A percentile compares a stretch with the other conserved stretches of the same genome.
These are phyloP conservation scores for Chaetomium tenue DNA, from an alignment of 495 filamentous ascomycete genomes.

Conservation along the genomic window DNA sequence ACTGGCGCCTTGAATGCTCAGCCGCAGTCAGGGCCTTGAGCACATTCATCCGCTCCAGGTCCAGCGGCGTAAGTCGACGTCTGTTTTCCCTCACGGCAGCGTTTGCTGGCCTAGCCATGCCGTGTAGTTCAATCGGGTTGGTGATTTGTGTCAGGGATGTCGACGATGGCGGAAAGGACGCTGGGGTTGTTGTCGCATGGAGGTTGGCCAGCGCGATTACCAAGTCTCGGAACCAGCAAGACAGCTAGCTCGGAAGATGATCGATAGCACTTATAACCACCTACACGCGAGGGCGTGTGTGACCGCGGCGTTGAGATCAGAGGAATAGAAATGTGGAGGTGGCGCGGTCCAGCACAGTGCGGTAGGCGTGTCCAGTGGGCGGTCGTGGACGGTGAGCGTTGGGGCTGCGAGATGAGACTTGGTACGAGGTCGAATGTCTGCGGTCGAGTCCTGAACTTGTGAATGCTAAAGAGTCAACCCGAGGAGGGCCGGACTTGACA, in stretches of 20 bases:
- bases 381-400: neutral
- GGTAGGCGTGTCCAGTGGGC: neutral
- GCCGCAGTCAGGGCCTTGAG: constrained; percentile 36
- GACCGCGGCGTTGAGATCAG: neutral
- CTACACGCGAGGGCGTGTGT: neutral
- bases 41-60: constrained; percentile 34
- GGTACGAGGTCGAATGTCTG: neutral
- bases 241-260: neutral
- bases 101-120: constrained; percentile 31
- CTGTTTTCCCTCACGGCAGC: constrained; percentile 32
- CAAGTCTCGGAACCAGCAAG: neutral
- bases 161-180: constrained; percentile 23
- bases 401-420: neutral
- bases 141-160: constrained; percentile 21
- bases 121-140: neutral
- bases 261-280: neutral
- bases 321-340: no score
- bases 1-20: constrained; percentile 37
- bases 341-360: neutral
- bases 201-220: constrained; percentile 3
- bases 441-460: neutral
- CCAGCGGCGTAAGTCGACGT: constrained; percentile 26
- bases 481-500: neutral
- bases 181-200: constrained; percentile 24
- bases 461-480: neutral